These are phyloP conservation scores for Euryodendron excelsum DNA, from an alignment of 148 eudicot species.

Conservation along the genomic window DNA sequence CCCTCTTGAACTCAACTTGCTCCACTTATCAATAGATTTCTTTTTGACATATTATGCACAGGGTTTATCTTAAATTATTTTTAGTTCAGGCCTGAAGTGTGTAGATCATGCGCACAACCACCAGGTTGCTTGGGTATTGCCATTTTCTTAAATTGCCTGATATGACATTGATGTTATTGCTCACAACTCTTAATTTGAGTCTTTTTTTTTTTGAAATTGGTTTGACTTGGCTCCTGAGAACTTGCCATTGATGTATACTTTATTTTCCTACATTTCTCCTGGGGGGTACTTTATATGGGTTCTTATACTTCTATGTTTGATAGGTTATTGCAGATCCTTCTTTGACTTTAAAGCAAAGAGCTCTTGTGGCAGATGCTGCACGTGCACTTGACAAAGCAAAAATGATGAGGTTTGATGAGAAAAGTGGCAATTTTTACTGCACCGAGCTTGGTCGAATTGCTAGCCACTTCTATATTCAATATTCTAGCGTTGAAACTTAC, in stretches of 20 bases:
- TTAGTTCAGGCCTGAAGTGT: background rate
- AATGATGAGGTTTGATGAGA: slow-evolving; percentile 99
- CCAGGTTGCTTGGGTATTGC: background rate
- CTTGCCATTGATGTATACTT: background rate
- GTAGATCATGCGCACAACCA: background rate
- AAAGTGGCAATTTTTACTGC: slow-evolving; percentile 97
- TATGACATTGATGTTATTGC: background rate
- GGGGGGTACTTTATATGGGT: background rate
- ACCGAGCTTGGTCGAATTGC: slow-evolving; percentile 99
- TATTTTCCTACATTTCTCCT: background rate
- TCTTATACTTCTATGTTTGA: slow-evolving; percentile 15
- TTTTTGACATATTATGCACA: background rate
- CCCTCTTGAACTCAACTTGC: slow-evolving; percentile 3
- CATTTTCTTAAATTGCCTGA: background rate
- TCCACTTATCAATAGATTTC: background rate
- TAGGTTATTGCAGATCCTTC: slow-evolving; percentile 98
- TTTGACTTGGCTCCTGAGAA: background rate
- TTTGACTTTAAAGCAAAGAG: slow-evolving; percentile 87
- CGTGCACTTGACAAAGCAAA: slow-evolving; percentile 97
- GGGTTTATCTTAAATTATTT: no score
- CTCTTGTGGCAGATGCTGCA: slow-evolving; percentile 89
- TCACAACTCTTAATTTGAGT: background rate
- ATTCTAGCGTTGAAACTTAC: slow-evolving; percentile 98
- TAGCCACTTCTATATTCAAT: slow-evolving; percentile 96
- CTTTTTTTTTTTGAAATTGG: background rate